A percentile compares a stretch with the other conserved stretches of the same genome.
Conservation (phyloP, 2,329 filamentous ascomycete genomes). For the Penicillium sp. region DNA sequence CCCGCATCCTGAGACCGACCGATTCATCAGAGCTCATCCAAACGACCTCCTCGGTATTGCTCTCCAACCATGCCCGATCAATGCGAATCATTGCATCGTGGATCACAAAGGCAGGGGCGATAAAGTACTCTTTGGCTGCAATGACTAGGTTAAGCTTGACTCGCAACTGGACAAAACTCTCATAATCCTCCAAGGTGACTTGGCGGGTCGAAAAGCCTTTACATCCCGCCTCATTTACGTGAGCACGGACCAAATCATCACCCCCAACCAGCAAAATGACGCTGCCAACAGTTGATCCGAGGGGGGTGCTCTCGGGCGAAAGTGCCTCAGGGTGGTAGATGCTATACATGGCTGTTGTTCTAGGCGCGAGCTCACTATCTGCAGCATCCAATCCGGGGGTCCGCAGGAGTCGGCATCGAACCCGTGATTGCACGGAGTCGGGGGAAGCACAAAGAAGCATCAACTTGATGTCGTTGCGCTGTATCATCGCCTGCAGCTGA, state of each 20-base stretch:
- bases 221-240: background rate
- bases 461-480: background rate
- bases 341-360: background rate
- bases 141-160: slow-evolving; percentile 4
- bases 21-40: background rate
- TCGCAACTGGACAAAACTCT: slow-evolving; percentile 9
- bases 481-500: background rate
- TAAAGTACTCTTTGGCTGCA: background rate
- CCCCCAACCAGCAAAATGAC: background rate
- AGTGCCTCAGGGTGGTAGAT: slow-evolving; percentile 1
- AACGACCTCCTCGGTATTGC: background rate
- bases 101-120: background rate
- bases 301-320: background rate
- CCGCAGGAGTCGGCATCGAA: background rate
- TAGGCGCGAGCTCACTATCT: background rate
- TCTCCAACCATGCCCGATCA: background rate
- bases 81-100: slow-evolving; percentile 2
- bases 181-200: slow-evolving; percentile 4
- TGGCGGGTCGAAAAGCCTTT: slow-evolving; percentile 1
- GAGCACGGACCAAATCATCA: background rate
- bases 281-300: background rate
- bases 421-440: background rate
- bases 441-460: background rate
- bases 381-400: background rate
- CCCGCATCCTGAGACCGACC: background rate